Base-by-base conservation (phyloP, 306 rosid genomes). In the Pyrus communis region DNA sequence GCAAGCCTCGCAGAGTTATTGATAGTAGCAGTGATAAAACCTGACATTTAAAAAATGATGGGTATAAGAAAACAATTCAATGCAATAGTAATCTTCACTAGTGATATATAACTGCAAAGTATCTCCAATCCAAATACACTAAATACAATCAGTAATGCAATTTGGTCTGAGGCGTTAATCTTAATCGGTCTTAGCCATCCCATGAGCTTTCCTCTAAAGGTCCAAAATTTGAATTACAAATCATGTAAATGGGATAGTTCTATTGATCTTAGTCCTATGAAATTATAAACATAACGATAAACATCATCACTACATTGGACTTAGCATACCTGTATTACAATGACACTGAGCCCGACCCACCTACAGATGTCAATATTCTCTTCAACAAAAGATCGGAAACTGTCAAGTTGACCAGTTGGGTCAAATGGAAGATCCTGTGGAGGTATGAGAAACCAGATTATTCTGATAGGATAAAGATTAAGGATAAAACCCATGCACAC, bases 371-470 rank as follows among this genome's bases (percentile, higher is more conserved):
- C 96, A 60, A 51, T 75, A 77, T 96, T 92, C 25, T 88, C 89
- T 81, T 86, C 84, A 76, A 96, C 81, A 85, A 91, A 96, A 51
- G 85, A 70, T 73, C 80, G 83, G 75, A 96, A 86, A 82, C 78
- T 82, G 4, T 88, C 87, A 68, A 95, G 87, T 79, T 89, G 86
- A 51, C 98, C 98, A 6, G 98, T 96, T 11, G 98, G 91, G 83
- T 96, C 97, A 21, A 79, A 30, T 33, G 99, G 99, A 82, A 96
- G 70, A 86, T 92, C 97, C 99, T 96, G 82, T 78, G 74, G 61
- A 82, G 74, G 52, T n/a, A 83, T 64, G 52, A 88, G 75, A 33
- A 22, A 49, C 74, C 74, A 70, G 71, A 28, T 52, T 27, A 54
- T 33, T 65, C 62, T 30, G 52, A 59, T 67, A 23, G 63, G 67